Percentiles rank a stretch among this genome's conserved stretches.
Evolutionary conservation across 129 eudicot species (phyloP).

Genomic region (Heracleum sosnowskyi): DNA sequence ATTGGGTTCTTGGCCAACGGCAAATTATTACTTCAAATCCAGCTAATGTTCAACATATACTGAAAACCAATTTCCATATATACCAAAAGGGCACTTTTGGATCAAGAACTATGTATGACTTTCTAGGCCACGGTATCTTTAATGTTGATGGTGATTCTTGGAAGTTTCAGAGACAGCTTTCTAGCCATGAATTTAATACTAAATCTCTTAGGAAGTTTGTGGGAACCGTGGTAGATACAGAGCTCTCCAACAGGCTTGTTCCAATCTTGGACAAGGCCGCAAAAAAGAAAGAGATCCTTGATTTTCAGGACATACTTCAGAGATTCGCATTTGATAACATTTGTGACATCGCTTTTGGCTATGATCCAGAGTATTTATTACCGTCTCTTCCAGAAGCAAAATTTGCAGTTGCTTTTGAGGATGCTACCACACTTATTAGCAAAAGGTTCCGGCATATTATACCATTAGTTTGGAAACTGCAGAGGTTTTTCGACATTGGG

Average conservation of each 20-base stretch:
- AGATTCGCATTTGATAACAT: constrained; percentile 72
- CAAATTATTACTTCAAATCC: constrained; percentile 60
- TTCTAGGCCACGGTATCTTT: constrained; percentile 71
- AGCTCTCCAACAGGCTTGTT: constrained; percentile 47
- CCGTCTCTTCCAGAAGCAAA: constrained; percentile 49
- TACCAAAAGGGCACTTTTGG: constrained; percentile 36
- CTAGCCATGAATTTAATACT: constrained; percentile 68
- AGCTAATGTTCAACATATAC: constrained; percentile 43
- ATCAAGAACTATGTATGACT: constrained; percentile 16
- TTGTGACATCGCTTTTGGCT: constrained; percentile 68
- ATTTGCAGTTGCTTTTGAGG: constrained; percentile 58
- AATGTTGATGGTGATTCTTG: constrained; percentile 49
- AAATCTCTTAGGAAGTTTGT: constrained; percentile 52
- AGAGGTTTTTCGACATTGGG: constrained; percentile 40
- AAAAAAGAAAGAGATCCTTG: constrained; percentile 22
- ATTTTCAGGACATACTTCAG: constrained; percentile 58
- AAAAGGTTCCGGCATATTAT: constrained; percentile 20
- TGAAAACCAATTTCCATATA: constrained; percentile 34
- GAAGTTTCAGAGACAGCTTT: constrained; percentile 65
- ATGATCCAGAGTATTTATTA: constrained; percentile 47
- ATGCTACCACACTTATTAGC: constrained; percentile 31
- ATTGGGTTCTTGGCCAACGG: constrained; percentile 37
- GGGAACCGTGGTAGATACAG: constrained; percentile 54
- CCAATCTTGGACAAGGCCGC: constrained; percentile 44
- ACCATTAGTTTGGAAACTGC: constrained; percentile 52